These are phyloP conservation scores for Glycyrrhiza uralensis DNA, from an alignment of 306 rosid species.

Conservation along the genomic window DNA sequence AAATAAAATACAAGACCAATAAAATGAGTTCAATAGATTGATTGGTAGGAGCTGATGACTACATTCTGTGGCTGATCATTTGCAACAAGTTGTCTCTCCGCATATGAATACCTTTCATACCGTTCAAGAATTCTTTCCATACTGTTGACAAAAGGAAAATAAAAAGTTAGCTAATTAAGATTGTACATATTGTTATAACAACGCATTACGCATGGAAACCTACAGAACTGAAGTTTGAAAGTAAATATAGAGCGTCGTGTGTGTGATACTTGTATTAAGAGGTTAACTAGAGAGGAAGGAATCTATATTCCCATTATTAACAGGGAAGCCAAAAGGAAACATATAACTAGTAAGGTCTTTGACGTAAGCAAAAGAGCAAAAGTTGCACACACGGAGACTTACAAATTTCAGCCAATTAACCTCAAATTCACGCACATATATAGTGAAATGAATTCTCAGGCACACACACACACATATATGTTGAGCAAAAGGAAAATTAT, in stretches of 20 bases:
- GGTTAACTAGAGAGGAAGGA: neutral
- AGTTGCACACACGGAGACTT: no score
- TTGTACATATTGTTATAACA: no score
- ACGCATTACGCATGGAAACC: no score
- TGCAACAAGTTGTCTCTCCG: conserved; percentile 57
- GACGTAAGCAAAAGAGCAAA: no score
- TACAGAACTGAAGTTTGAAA: neutral
- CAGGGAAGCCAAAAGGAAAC: no score
- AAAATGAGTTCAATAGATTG: neutral
- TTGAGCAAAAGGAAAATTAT: no score
- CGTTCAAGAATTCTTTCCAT: conserved; percentile 85
- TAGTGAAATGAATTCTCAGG: no score
- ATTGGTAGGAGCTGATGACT: neutral
- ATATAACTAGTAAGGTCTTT: no score
- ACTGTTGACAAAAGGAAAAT: conserved; percentile 32
- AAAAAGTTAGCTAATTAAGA: neutral
- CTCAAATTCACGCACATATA: no score
- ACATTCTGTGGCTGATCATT: conserved; percentile 47
- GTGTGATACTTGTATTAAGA: neutral
- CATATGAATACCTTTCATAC: conserved; percentile 68
- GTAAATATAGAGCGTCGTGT: neutral
- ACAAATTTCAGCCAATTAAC: no score
- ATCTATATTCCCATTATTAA: neutral
- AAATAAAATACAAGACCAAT: no score
- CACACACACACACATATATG: no score